Evolutionary conservation across 2,329 filamentous ascomycete species (phyloP), one percentile per base, ranked within the genome.

Genomic region (Claviceps cyperi): DNA sequence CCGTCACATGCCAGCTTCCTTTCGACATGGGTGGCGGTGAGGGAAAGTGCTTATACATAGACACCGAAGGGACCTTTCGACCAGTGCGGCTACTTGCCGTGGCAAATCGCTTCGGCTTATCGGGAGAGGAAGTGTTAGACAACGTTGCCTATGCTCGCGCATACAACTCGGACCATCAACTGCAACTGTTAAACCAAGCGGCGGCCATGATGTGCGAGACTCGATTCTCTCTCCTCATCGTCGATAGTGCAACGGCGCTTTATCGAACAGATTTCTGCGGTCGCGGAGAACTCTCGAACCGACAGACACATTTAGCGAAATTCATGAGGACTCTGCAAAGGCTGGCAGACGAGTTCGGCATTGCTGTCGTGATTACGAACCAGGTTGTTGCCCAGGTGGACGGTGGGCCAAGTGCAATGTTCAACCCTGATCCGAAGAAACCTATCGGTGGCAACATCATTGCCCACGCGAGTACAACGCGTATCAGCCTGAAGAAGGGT

Each of bases 161-260:
- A 9, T 98, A 98, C 73, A 98, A 98, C 66, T 97, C 91, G 0
- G 92, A 98, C 57, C 92, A 98, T 67, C 92, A 98, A 66, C 78
- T 98, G 47, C 88, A 95, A 64, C 76, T 98, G 7, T 80, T 98
- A 54, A 92, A 92, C 60, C 91, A 97, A 66, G 94, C 92, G 3
- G 85, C 92, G 2, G 82, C 89, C 54, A 98, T 98, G 92, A 98
- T 98, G 94, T 96, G 90, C 51, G 94, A 98, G 71, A 98, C 92
- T 0, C 82, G 92, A 4, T 98, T 98, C 67, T 97, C 92, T 3
- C 77, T 98, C 8, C 80, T 98, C 47, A 82, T 98, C 46, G 92
- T 98, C 51, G 92, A 98, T 68, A 95, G 89, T 51, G 94, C 94
- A 14, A 98, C 92, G 0, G 84, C 91, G 2, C 77, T 98, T 2